Evolutionary conservation across 2,329 filamentous ascomycete species (phyloP), one percentile per base, ranked within the genome.

Genomic region (Tympanopsis confertula): DNA sequence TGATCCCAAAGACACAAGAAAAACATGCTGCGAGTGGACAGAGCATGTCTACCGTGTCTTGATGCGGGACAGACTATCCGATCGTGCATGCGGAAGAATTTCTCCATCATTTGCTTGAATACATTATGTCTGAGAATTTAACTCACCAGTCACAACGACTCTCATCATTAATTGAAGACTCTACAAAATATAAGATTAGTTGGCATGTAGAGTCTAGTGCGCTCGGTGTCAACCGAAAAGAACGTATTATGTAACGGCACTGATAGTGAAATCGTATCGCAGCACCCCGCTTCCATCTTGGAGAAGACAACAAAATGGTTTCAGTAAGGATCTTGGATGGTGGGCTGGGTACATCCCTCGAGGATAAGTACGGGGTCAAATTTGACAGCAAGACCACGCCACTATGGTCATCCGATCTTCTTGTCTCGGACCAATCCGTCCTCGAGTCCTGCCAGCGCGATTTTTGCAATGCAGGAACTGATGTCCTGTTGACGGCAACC

Each of bases 361-460:
- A 78, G 48, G 69, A 76, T 42, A 56, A 66, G 19, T 71, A 78
- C 51, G 54, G 55, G 39, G 49, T 71, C 41, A 58, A 51, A 13
- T 83, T 82, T 52, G 56, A 59, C 37, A 53, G 58, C 19, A 50
- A 58, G 26, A 59, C 56, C 10, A 71, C 65, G 5, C 79, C 78
- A 0, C 66, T 83, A 28, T 83, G 79, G 79, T 81, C 79, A 1
- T 77, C 76, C 0, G 69, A 82, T 48, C 63, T 82, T 4, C 65
- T 83, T n/a, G 49, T 81, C 38, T 60, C 66, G 24, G 61, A 68
- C 44, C 65, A 62, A 3, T 45, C 58, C 5, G 73, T 66, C 1
- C 65, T 81, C 5, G 54, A 63, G 41, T 56, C 57, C 20, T 77
- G 72, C 50, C 77, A 81, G 49, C 49, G 50, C 38, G 68, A 69